A percentile compares a stretch with the other conserved stretches of the same genome.
Conservation (phyloP, 306 rosid genomes). For the Vicia villosa region DNA sequence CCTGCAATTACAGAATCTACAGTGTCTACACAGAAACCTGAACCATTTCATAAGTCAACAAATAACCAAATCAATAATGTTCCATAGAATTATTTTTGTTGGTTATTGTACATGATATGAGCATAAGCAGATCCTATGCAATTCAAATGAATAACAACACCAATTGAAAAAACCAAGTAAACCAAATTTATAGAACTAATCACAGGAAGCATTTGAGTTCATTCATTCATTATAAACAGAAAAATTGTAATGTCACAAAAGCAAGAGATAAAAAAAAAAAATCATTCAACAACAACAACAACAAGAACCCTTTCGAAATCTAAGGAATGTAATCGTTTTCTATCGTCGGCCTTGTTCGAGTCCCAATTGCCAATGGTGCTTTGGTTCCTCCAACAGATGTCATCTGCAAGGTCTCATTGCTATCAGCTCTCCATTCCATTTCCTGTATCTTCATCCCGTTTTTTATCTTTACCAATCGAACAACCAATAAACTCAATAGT, state of each 20-base stretch:
- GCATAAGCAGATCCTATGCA: constrained; percentile 15
- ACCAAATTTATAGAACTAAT: constrained; percentile 21
- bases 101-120: constrained; percentile 4
- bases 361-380: constrained; percentile 61
- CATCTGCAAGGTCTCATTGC: constrained; percentile 47
- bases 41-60: neutral
- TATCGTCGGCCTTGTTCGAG: constrained; percentile 59
- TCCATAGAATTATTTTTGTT: neutral
- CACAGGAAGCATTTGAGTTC: constrained; percentile 22
- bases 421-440: constrained; percentile 49
- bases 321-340: constrained; percentile 66
- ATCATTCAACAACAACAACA: constrained; percentile 17
- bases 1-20: neutral
- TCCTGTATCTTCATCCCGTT: constrained; percentile 47
- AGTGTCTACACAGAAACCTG: neutral
- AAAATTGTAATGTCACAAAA: constrained; percentile 15
- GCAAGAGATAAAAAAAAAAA: neutral
- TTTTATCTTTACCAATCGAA: constrained; percentile 24
- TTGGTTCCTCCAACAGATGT: constrained; percentile 51
- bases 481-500: constrained; percentile 39
- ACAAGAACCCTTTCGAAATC: constrained; percentile 9
- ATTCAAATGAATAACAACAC: constrained; percentile 19
- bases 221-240: constrained; percentile 40
- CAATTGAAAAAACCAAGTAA: constrained; percentile 31
- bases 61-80: constrained; percentile 4